These are phyloP conservation scores for Hypoxylon sp. DNA, from an alignment of 2,329 filamentous ascomycete genomes.

Conservation along the genomic window DNA sequence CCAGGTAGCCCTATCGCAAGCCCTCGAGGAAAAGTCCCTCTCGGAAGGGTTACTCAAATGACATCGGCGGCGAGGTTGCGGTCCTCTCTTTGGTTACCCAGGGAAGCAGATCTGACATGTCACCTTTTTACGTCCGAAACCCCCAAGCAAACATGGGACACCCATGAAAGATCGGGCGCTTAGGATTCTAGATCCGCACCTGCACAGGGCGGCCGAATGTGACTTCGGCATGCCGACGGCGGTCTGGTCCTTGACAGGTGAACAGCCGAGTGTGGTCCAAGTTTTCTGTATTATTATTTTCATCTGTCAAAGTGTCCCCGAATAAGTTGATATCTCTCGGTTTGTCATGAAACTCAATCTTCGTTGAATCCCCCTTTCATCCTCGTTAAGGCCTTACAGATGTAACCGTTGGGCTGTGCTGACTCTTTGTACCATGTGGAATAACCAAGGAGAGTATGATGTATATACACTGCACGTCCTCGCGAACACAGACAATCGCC, in stretches of 20 bases:
- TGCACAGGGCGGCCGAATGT: not conserved
- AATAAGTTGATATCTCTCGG: not conserved
- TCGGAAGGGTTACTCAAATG: constrained; percentile 17
- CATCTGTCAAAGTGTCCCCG: not conserved
- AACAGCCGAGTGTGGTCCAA: not conserved
- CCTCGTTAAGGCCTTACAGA: not conserved
- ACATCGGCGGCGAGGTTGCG: constrained; percentile 19
- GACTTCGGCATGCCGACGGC: constrained; percentile 7
- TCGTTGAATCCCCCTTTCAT: not conserved
- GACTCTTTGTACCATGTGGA: not conserved
- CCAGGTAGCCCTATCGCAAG: constrained; percentile 1
- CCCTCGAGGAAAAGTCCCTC: not conserved
- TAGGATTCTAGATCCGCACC: not conserved
- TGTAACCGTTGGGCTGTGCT: not conserved
- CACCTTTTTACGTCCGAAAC: constrained; percentile 6
- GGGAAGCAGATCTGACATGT: not conserved
- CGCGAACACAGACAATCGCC: not conserved
- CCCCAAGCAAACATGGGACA: not conserved
- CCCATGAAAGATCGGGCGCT: constrained; percentile 7
- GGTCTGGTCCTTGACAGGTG: not conserved
- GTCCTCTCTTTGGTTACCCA: constrained; percentile 6
- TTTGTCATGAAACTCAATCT: not conserved
- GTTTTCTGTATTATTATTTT: not conserved
- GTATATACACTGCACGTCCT: not conserved
- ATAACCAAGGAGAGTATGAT: not conserved